Base-by-base conservation (phyloP, 345 rosid genomes). In the Camelina sativa region DNA sequence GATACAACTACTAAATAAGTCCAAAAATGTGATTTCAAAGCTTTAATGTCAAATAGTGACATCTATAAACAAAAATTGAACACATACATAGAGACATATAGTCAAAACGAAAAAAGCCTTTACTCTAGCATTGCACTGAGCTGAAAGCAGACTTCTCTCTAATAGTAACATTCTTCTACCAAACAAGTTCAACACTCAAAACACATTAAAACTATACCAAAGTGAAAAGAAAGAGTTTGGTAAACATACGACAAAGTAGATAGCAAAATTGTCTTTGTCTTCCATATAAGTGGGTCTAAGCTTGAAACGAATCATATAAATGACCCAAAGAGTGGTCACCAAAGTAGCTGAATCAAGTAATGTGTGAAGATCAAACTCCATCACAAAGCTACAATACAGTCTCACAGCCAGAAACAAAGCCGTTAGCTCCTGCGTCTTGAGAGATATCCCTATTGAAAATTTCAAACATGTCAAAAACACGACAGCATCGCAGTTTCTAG, bases 281-380 rank as follows among this genome's bases (percentile, higher is more conserved):
- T 83, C 88, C 96, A 89, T 93, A 78, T 87, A 91, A 76, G 89
- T 93, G 8, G 98, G 80, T 64, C 64, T 80, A 73, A 93, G 88
- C 35, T 90, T 86, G 74, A 86, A 87, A 59, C 91, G 96, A 54
- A 93, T 93, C 98, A 85, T 90, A 71, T 90, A 93, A 12, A 93
- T 87, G 76, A 93, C 95, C 98, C 98, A 93, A 68, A 93, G 83
- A 53, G 98, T 90, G 1, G 96, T 84, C 7, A 32, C 84, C 78
- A 90, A 74, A 13, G 97, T 89, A 65, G 95, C 87, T 9, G 91
- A 79, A 82, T 93, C 98, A 5, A 93, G 91, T 25, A 93, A 1
- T 6, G 98, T 93, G 77, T 90, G 96, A 65, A 93, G 84, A 83
- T 90, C 97, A 82, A 85, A 89, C 34, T 90, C 98, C 97, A 92